Conservation (phyloP, 2,329 filamentous ascomycete species). For the Talaromyces sp. region DNA sequence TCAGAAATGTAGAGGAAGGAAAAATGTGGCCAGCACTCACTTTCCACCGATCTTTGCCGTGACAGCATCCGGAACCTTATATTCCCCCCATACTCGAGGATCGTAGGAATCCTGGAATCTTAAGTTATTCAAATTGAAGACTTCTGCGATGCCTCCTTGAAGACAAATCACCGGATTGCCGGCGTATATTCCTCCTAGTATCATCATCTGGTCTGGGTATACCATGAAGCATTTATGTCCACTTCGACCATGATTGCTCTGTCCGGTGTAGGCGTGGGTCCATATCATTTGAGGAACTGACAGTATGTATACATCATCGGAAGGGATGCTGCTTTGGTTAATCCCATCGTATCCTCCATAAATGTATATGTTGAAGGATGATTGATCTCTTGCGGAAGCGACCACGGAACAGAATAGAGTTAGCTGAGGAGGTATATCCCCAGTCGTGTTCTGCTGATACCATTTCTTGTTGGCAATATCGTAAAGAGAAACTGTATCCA, state of each 20-base stretch:
- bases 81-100: slow-evolving; percentile 28
- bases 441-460: slow-evolving; percentile 38
- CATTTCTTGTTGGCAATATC: slow-evolving; percentile 29
- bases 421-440: slow-evolving; percentile 30
- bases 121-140: slow-evolving; percentile 34
- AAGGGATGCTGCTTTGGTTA: slow-evolving; percentile 19
- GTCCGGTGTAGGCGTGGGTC: slow-evolving; percentile 24
- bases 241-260: slow-evolving; percentile 22
- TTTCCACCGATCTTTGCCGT: slow-evolving; percentile 32
- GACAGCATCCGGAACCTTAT: slow-evolving; percentile 27
- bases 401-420: slow-evolving; percentile 40
- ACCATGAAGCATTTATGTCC: slow-evolving; percentile 31
- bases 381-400: slow-evolving; percentile 35
- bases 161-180: slow-evolving; percentile 40
- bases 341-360: slow-evolving; percentile 31
- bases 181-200: slow-evolving; percentile 31
- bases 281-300: slow-evolving; percentile 34
- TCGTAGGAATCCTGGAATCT: slow-evolving; percentile 30
- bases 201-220: slow-evolving; percentile 48
- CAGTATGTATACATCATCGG: slow-evolving; percentile 31
- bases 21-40: slow-evolving; percentile 24
- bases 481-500: slow-evolving; percentile 36
- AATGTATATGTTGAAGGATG: slow-evolving; percentile 34
- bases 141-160: slow-evolving; percentile 50
- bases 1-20: not conserved